A percentile compares a stretch with the other conserved stretches of the same genome.
Conservation (phyloP, 140 eudicot species). For the Senecio squalidus region DNA sequence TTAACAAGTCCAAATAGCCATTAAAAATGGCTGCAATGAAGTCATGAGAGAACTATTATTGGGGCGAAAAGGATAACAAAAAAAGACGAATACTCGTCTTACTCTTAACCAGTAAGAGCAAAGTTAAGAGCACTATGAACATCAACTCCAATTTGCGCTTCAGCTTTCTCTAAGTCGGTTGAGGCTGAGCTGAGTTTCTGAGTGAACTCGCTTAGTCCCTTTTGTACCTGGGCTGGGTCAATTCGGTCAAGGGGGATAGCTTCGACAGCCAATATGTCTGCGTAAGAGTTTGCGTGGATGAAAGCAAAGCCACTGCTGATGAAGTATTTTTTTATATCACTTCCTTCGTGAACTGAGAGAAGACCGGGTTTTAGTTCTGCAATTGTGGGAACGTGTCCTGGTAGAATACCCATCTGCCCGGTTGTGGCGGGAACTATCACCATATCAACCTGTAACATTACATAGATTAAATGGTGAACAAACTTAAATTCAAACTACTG, state of each 20-base stretch:
- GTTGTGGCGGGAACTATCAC: constrained; percentile 73
- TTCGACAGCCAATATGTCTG: constrained; percentile 72
- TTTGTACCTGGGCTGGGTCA: constrained; percentile 55
- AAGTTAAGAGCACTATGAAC: constrained; percentile 72
- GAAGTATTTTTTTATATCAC: constrained; percentile 53
- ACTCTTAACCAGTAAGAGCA: constrained; percentile 54
- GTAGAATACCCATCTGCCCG: constrained; percentile 86
- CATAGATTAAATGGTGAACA: background rate
- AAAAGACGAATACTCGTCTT: background rate
- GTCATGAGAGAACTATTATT: constrained; percentile 21
- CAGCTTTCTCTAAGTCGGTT: constrained; percentile 75
- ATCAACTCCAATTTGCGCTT: constrained; percentile 81
- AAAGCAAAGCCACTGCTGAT: constrained; percentile 78
- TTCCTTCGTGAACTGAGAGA: constrained; percentile 67
- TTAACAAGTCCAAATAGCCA: constrained; percentile 13
- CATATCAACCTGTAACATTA: constrained; percentile 62
- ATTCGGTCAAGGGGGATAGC: constrained; percentile 64
- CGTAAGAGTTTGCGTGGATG: constrained; percentile 61
- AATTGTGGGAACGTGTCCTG: constrained; percentile 75
- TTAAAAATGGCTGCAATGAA: background rate
- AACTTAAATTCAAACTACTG: background rate
- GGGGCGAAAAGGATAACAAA: constrained; percentile 6
- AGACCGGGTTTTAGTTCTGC: constrained; percentile 82
- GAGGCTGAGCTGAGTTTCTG: constrained; percentile 70
- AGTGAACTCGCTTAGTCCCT: constrained; percentile 64